Evolutionary conservation across 2,329 filamentous ascomycete species (phyloP), one percentile per base, ranked within the genome.

Genomic region (Ascochyta fabae): DNA sequence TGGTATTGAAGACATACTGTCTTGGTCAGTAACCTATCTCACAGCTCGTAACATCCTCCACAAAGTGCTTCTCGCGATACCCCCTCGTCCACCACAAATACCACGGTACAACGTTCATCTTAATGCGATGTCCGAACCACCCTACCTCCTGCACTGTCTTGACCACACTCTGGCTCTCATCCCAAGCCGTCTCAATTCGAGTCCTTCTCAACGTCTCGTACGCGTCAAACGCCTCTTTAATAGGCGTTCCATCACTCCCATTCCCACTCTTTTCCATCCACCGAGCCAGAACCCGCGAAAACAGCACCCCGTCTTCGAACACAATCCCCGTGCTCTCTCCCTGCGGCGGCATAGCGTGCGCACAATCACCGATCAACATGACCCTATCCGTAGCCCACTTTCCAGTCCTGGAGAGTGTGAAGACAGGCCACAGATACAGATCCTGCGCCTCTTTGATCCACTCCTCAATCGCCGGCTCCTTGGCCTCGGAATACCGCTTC

Each of bases 261-360:
- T 58, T 48, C 12, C 50, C 39, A 40, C 72, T 70, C 54, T 73
- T 75, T 52, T 78, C 72, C 63, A 79, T 73, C 77, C 78, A 79
- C 39, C 71, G 66, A 1, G 71, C 74, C 42, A 80, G 54, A 66
- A 76, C 79, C 43, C 78, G 67, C 22, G 80, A 76, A 66, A 83
- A 78, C 48, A 83, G 65, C 33, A 82, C 78, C 2, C 77, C 81
- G 62, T 83, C 81, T 67, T 83, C 81, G 58, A 83, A 82, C 9
- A 82, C 79, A 31, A 83, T 78, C 15, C 81, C 81, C 4, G 80
- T 82, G 29, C 74, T 76, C 58, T 83, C 80, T 10, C 81, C 81
- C 54, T 82, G 80, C 3, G 81, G 80, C 3, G 80, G 79, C 80
- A 83, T 83, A 9, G 78, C 79, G 61, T 80, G 79, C 44, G 79